Percentiles rank a stretch among this genome's conserved stretches.
Evolutionary conservation across 768 basidiomycete species (phyloP).

Genomic region (Leccinum disarticulatum): DNA sequence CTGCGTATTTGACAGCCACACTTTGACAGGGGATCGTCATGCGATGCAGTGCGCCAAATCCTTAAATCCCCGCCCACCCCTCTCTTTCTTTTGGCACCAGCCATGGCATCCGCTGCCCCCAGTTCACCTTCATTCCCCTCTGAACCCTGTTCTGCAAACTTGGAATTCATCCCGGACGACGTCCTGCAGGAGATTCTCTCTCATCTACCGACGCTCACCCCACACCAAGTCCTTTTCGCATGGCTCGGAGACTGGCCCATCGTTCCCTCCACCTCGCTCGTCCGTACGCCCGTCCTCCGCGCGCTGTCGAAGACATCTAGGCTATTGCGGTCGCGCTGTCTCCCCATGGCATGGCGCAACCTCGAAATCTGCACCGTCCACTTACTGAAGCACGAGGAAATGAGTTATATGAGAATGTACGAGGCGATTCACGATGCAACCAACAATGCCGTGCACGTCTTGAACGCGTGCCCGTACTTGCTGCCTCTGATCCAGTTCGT

Average conservation of each 20-base stretch:
- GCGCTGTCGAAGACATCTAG: conserved; percentile 10
- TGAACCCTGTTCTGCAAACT: not conserved
- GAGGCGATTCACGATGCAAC: not conserved
- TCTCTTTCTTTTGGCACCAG: no score
- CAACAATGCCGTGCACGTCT: not conserved
- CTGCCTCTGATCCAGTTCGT: conserved; percentile 7
- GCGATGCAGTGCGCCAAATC: not conserved
- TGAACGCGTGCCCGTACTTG: conserved; percentile 7
- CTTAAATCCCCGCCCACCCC: no score
- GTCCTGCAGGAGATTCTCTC: conserved; percentile 14
- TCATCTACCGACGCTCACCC: conserved; percentile 6
- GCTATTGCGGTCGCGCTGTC: conserved; percentile 12
- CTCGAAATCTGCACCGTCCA: conserved; percentile 3
- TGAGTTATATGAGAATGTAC: not conserved
- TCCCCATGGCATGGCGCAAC: conserved; percentile 15
- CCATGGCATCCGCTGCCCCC: not conserved
- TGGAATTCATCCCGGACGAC: conserved; percentile 13
- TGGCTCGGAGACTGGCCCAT: not conserved
- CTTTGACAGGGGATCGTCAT: not conserved
- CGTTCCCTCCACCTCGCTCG: not conserved
- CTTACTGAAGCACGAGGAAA: not conserved
- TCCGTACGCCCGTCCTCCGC: conserved; percentile 1
- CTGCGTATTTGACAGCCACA: not conserved
- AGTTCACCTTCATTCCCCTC: not conserved
- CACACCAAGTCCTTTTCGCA: not conserved